Conservation (phyloP, 2,329 filamentous ascomycete species). For the Coniochaeta sp. region DNA sequence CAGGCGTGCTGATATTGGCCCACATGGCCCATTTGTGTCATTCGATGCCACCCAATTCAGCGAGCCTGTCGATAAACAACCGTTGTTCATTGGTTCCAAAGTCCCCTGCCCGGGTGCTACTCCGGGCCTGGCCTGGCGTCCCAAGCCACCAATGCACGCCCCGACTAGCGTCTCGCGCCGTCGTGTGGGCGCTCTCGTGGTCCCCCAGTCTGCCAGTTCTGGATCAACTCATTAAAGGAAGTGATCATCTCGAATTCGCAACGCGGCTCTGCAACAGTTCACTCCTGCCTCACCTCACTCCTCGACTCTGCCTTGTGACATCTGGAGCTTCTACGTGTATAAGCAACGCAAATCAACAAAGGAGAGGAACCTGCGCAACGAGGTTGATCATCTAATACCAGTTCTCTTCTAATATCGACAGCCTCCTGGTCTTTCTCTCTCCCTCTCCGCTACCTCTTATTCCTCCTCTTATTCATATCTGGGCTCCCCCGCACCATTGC, state of each 20-base stretch:
- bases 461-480: neutral
- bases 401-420: neutral
- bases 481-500: neutral
- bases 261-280: neutral
- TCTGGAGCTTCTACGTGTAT: neutral
- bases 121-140: neutral
- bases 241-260: slow-evolving; percentile 2
- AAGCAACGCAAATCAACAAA: neutral
- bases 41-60: neutral
- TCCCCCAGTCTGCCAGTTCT: neutral
- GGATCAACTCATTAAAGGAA: neutral
- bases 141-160: slow-evolving; percentile 1
- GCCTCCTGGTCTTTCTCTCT: neutral
- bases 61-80: neutral
- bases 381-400: neutral
- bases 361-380: neutral
- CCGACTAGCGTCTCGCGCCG: neutral
- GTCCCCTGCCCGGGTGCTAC: neutral
- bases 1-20: slow-evolving; percentile 1
- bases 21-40: neutral
- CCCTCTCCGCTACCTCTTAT: neutral
- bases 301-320: neutral
- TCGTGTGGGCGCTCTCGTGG: slow-evolving; percentile 1
- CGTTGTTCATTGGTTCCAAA: neutral
- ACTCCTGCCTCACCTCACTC: neutral